Conservation (phyloP, 2,329 filamentous ascomycete genomes). For the Ilyonectria destructans region DNA sequence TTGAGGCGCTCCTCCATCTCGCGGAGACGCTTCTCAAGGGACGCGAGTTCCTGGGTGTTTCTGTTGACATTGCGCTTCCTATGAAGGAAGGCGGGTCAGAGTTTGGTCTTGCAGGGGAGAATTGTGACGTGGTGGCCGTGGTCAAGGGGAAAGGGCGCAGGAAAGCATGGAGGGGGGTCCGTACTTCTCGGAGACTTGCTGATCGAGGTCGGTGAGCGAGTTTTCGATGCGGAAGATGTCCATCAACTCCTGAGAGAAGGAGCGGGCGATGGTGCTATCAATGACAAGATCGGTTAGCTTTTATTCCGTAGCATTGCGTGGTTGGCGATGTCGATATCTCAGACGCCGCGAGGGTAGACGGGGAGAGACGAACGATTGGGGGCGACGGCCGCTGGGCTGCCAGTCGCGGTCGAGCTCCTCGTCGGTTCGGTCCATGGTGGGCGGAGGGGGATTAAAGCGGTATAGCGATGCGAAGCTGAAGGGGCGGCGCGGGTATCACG, state of each 20-base stretch:
- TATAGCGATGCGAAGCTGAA: background rate
- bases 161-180: conserved; percentile 51
- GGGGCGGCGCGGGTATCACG: background rate
- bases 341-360: conserved; percentile 63
- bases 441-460: background rate
- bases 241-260: conserved; percentile 89
- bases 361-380: conserved; percentile 82
- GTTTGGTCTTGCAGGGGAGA: background rate
- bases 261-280: conserved; percentile 85
- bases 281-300: conserved; percentile 33
- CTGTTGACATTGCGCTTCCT: conserved; percentile 86
- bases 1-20: conserved; percentile 88
- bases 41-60: conserved; percentile 86
- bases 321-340: conserved; percentile 25
- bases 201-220: conserved; percentile 80
- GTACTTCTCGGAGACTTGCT: conserved; percentile 87
- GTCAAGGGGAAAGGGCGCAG: conserved; percentile 11
- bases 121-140: conserved; percentile 1
- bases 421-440: conserved; percentile 66
- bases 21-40: conserved; percentile 86
- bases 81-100: conserved; percentile 33
- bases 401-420: conserved; percentile 83
- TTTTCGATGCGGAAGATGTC: conserved; percentile 92
- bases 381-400: conserved; percentile 84
- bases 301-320: background rate